These are phyloP conservation scores for Diaporthe sp. DNA, from an alignment of 2,329 filamentous ascomycete species.

Conservation along the genomic window DNA sequence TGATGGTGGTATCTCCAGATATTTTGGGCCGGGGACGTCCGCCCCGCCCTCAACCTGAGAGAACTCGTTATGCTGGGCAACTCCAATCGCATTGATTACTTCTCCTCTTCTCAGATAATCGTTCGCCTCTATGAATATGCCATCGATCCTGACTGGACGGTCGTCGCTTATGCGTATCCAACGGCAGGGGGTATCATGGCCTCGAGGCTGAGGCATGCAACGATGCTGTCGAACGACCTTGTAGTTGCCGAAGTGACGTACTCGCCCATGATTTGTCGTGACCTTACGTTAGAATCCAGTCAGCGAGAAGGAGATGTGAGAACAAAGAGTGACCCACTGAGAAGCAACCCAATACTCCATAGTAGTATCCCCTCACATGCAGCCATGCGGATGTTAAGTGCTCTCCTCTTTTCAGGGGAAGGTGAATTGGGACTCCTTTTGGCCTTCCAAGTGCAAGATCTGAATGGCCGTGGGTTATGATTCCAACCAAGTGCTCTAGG, in stretches of 20 bases:
- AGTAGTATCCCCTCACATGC: neutral
- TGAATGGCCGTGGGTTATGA: slow-evolving; percentile 2
- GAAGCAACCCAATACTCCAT: neutral
- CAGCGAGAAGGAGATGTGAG: neutral
- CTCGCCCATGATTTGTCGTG: neutral
- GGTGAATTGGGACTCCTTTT: neutral
- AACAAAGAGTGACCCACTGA: neutral
- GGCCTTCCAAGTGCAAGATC: neutral
- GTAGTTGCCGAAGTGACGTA: neutral
- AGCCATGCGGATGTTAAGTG: slow-evolving; percentile 15
- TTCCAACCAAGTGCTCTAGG: neutral
- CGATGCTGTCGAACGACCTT: neutral
- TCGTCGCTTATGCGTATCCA: slow-evolving; percentile 16
- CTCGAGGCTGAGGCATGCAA: neutral
- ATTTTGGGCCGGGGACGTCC: neutral
- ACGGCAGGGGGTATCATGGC: neutral
- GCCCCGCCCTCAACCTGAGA: neutral
- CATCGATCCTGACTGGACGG: neutral
- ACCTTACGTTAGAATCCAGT: neutral
- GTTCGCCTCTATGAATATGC: slow-evolving; percentile 10
- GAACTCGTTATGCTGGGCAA: neutral
- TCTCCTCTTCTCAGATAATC: neutral
- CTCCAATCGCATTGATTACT: neutral
- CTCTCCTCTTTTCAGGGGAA: neutral
- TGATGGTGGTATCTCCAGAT: neutral